Conservation (phyloP, 1,284 basidiomycete species). For the Xerocomus nothofagi region DNA sequence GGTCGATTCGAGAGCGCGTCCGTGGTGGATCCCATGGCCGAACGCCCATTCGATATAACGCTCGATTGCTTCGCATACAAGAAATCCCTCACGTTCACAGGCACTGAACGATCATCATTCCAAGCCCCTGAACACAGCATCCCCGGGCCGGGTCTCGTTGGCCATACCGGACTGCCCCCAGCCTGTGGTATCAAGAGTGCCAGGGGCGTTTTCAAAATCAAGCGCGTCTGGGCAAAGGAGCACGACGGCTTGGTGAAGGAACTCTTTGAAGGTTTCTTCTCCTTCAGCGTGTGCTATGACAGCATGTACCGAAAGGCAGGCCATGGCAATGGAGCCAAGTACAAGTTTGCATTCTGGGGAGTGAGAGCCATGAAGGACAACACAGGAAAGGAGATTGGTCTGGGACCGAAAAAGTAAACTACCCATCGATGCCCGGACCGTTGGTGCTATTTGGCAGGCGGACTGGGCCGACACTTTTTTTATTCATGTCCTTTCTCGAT, state of each 20-base stretch:
- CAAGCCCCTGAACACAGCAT: constrained; percentile 20
- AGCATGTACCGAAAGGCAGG: constrained; percentile 37
- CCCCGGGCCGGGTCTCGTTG: constrained; percentile 31
- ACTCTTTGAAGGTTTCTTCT: constrained; percentile 40
- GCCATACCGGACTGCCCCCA: constrained; percentile 23
- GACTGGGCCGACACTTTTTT: not conserved
- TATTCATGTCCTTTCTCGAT: constrained; percentile 3
- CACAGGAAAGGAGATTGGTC: constrained; percentile 34
- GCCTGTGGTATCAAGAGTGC: constrained; percentile 36
- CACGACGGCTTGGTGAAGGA: constrained; percentile 25
- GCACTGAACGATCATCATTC: constrained; percentile 23
- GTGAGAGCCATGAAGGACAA: constrained; percentile 39
- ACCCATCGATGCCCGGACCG: not conserved
- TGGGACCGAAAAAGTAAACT: constrained; percentile 23
- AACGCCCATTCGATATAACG: constrained; percentile 35
- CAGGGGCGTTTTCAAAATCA: constrained; percentile 37
- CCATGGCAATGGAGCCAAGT: constrained; percentile 33
- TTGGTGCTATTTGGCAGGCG: not conserved
- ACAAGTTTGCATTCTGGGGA: constrained; percentile 40
- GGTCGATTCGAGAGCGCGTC: constrained; percentile 26
- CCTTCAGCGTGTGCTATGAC: constrained; percentile 37
- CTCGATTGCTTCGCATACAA: constrained; percentile 26
- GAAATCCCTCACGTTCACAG: constrained; percentile 22
- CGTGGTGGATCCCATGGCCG: constrained; percentile 38
- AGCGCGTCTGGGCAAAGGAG: constrained; percentile 33